Base-by-base conservation (phyloP, 2,329 filamentous ascomycete genomes). In the Escovopsis sp. region DNA sequence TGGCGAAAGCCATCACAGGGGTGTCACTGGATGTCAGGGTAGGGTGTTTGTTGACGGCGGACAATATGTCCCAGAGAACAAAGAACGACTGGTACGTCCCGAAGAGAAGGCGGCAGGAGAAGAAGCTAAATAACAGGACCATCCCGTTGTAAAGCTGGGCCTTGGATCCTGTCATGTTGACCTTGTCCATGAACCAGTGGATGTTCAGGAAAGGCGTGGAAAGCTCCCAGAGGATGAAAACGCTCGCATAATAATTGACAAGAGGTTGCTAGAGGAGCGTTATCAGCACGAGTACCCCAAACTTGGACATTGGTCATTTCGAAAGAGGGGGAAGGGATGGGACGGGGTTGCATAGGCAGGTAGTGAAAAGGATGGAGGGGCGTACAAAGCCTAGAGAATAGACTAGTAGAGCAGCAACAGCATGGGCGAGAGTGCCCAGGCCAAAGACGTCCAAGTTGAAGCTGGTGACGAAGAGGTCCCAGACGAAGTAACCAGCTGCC, bases 121-220 rank as follows among this genome's bases (percentile, higher is more conserved):
- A 87, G 62, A 91, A 91, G 38, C 74, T 84, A 48, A 67, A 60
- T 40, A 89, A 74, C 4, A 91, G 74, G 43, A 74, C 54, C 46
- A 87, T 68, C 51, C 84, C 84, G 53, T 91, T 91, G 61, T 84
- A 78, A 25, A 88, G 71, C 63, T 91, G 85, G 20, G 76, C 61
- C 41, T 67, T 70, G 15, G 79, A 78, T 31, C 85, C 85, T 0
- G 85, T 91, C 70, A 86, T 78, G 53, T 76, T 72, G 45, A 89
- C 66, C 66, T 93, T 93, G 63, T 93, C 85, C 62, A 83, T 84
- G 66, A 91, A 91, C 85, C 85, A 93, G 67, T 93, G 85, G 56
- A 89, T 74, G 57, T 93, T 93, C 44, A 91, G 71, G 60, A 91
- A 88, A 7, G 84, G 84, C 5, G 81, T 83, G 24, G 83, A 88